Base-by-base conservation (phyloP, 2,329 filamentous ascomycete species). In the Sclerotinia borealis region DNA sequence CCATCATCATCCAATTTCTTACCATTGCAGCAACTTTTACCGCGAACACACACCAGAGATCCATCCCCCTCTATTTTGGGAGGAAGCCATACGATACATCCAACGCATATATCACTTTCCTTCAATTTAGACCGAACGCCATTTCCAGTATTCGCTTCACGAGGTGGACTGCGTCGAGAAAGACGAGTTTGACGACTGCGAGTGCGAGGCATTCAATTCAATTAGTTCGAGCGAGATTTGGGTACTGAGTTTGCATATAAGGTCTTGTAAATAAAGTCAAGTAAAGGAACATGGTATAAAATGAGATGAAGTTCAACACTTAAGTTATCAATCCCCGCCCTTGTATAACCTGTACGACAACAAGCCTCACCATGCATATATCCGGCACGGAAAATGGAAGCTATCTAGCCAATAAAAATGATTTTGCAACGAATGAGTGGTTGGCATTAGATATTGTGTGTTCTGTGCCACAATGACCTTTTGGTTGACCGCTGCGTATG, bases 1-100 rank as follows among this genome's bases (percentile, higher is more conserved):
- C 55, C 55, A 25, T 48, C 43, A 37, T 48, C 29, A 15, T 59
- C 17, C 31, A 59, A 27, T 25, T 36, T n/a, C 22, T 4, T 19
- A 3, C 43, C 43, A 15, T 25, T n/a, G 22, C 55, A 59, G 11
- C 55, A 59, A 49, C 6, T n/a, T n/a, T 48, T 13, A 34, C 31
- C 55, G 8, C 55, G 55, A n/a, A 6, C 22, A 37, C 55, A 59
- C 9, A 9, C 15, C 8, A 49, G 7, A 19, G 17, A 10, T 17
- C 13, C 22, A 27, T 59, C 29, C 22, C 43, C 29, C 17, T 59
- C 55, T 19, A 36, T n/a, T 7, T 49, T 59, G 1, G 41, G 10
- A 4, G 55, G 55, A n/a, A 59, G 55, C 55, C 55, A 59, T 37
- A 59, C n/a, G 8, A 59, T 59, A 27, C 55, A 59, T 3, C 55